Conservation (phyloP, 78 protist genomes). For the Protostelium mycophagum region DNA sequence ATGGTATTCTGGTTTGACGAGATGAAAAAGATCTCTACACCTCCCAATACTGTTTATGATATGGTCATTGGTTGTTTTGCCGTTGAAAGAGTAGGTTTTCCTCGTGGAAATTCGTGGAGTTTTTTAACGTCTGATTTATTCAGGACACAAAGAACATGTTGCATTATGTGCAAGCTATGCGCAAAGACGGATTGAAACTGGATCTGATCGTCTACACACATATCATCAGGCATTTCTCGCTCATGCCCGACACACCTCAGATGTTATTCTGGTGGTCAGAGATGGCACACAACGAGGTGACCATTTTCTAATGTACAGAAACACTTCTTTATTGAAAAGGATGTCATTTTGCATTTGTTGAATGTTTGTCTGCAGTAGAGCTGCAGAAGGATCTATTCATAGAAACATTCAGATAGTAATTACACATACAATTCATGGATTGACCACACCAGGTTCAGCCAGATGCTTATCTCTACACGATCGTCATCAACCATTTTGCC, state of each 20-base stretch:
- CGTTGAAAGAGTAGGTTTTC: neutral
- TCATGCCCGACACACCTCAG: neutral
- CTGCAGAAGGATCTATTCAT: neutral
- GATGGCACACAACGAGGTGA: neutral
- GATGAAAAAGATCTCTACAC: neutral
- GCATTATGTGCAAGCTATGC: neutral
- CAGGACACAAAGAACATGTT: neutral
- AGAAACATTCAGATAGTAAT: too few relatives aligned
- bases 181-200: neutral
- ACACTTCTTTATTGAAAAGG: too few relatives aligned
- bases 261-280: neutral
- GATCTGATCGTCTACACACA: neutral
- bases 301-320: too few relatives aligned
- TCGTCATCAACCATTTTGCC: neutral
- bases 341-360: too few relatives aligned
- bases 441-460: neutral
- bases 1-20: neutral
- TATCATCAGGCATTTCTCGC: neutral
- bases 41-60: neutral
- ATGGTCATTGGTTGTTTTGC: neutral
- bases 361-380: too few relatives aligned
- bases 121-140: too few relatives aligned
- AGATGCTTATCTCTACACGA: neutral
- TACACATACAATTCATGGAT: too few relatives aligned
- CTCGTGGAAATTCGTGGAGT: too few relatives aligned